Evolutionary conservation across 139 green algal species (phyloP).

Genomic region (Chlamydomonas urium): DNA sequence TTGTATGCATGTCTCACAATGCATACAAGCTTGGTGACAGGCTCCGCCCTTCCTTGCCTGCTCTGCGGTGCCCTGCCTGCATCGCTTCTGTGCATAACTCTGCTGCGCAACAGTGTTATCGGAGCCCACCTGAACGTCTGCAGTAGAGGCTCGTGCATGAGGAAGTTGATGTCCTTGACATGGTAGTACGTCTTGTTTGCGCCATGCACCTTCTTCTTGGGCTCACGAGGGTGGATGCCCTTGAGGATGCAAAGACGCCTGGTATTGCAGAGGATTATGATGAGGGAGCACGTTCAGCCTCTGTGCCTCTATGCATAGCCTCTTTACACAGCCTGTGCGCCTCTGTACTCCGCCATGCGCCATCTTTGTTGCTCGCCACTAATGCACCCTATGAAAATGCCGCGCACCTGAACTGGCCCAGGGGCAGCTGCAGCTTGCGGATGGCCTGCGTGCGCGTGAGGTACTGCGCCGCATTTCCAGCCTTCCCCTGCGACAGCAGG

Average conservation of each 20-base stretch:
- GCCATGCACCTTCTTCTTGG: conserved; percentile 92
- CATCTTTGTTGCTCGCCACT: no score
- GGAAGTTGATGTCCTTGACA: conserved; percentile 94
- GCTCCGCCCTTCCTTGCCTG: no score
- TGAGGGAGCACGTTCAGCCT: no score
- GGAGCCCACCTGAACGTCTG: conserved; percentile 70
- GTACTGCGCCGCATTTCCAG: conserved; percentile 80
- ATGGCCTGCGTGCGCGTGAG: conserved; percentile 92
- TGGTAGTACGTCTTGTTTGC: conserved; percentile 99
- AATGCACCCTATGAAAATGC: no score
- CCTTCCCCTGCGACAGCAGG: conserved; percentile 52
- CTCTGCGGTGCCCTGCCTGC: no score
- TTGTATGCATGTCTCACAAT: no score
- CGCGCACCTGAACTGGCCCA: conserved; percentile 89
- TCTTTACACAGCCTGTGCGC: no score
- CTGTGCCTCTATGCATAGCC: background rate
- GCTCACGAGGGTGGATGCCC: conserved; percentile 95
- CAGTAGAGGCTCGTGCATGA: conserved; percentile 93
- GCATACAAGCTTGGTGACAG: no score
- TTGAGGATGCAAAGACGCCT: conserved; percentile 98
- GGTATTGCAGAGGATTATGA: no score
- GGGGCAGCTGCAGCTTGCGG: conserved; percentile 92
- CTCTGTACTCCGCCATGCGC: no score
- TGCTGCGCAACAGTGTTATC: no score
- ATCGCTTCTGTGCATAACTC: no score